These are phyloP conservation scores for Orbilia quercus DNA, from an alignment of 2,329 filamentous ascomycete species.

Conservation along the genomic window DNA sequence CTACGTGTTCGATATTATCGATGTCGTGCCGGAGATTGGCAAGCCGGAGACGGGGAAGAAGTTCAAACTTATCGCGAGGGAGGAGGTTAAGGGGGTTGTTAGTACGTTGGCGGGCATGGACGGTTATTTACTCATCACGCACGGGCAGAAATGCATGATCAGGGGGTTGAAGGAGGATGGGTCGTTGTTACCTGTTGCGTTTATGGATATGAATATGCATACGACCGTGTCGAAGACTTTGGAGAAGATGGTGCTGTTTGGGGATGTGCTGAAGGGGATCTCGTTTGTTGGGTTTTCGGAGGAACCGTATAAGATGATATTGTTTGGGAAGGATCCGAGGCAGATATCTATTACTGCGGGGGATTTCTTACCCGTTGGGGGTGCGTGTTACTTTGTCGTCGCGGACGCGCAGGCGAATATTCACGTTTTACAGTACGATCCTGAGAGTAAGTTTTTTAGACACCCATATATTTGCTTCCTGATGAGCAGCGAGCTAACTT, in stretches of 20 bases:
- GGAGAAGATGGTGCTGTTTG: conserved; percentile 84
- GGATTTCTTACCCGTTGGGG: conserved; percentile 88
- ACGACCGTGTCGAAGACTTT: conserved; percentile 87
- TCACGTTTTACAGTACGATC: conserved; percentile 91
- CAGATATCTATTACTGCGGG: conserved; percentile 81
- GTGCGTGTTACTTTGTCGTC: conserved; percentile 82
- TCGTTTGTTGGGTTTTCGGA: conserved; percentile 98
- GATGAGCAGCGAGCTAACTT: no score
- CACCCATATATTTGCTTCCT: no score
- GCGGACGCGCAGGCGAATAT: conserved; percentile 86
- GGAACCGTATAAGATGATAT: conserved; percentile 93
- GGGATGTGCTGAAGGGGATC: conserved; percentile 89
- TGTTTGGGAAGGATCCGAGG: conserved; percentile 87
- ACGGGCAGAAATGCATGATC: conserved; percentile 98
- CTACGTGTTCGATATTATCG: conserved; percentile 90
- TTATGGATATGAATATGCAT: conserved; percentile 97
- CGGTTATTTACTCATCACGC: conserved; percentile 87
- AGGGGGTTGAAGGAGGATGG: conserved; percentile 95
- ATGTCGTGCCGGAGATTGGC: conserved; percentile 88
- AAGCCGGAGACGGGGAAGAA: conserved; percentile 85
- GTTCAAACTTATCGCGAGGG: conserved; percentile 85
- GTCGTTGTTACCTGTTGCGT: conserved; percentile 89
- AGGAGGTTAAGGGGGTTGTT: conserved; percentile 91
- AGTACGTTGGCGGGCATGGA: conserved; percentile 88
- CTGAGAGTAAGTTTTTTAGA: conserved; percentile 80